phyloP scores from a whole-genome alignment of 176 grass and related monocot genomes.

The Aechmea fasciata region DNA sequence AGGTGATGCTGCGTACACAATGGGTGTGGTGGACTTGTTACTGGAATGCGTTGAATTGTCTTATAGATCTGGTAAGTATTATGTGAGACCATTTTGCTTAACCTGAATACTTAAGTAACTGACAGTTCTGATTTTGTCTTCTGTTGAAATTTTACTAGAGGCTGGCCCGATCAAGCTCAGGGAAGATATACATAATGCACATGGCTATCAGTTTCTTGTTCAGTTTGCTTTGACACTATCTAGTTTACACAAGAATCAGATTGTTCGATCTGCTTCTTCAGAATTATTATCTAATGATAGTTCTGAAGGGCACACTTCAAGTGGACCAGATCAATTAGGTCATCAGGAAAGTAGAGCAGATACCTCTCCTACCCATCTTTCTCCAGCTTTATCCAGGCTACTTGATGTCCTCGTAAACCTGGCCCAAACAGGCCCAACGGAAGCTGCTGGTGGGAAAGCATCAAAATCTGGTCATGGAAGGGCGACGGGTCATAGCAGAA shows the following conservation, averaged over 20 bases:
- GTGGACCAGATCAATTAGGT: conserved; percentile 35
- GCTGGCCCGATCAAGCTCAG: conserved; percentile 66
- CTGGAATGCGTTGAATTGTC: conserved; percentile 97
- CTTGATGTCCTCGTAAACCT: conserved; percentile 98
- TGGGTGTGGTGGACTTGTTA: conserved; percentile 98
- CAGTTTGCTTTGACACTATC: conserved; percentile 97
- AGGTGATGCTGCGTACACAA: conserved; percentile 95
- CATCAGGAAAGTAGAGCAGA: conserved; percentile 24
- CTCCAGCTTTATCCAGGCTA: conserved; percentile 78
- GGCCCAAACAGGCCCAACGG: conserved; percentile 75
- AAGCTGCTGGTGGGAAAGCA: conserved; percentile 44
- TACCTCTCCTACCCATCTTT: conserved; percentile 43
- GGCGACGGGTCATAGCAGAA: conserved; percentile 48
- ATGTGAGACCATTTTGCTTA: not conserved
- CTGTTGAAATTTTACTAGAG: conserved; percentile 34
- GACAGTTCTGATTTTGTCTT: not conserved
- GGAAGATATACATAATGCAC: conserved; percentile 99
- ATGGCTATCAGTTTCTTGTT: conserved; percentile 99
- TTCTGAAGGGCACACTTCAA: conserved; percentile 18
- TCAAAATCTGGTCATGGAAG: conserved; percentile 47
- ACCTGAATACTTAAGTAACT: too few relatives aligned
- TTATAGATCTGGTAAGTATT: conserved; percentile 79
- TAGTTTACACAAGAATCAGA: conserved; percentile 71
- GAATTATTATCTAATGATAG: conserved; percentile 20
- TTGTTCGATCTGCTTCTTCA: conserved; percentile 28